Percentiles rank a stretch among this genome's conserved stretches.
phyloP scores from a whole-genome alignment of 805 yeast species.

The Blastobotrys americana region DNA sequence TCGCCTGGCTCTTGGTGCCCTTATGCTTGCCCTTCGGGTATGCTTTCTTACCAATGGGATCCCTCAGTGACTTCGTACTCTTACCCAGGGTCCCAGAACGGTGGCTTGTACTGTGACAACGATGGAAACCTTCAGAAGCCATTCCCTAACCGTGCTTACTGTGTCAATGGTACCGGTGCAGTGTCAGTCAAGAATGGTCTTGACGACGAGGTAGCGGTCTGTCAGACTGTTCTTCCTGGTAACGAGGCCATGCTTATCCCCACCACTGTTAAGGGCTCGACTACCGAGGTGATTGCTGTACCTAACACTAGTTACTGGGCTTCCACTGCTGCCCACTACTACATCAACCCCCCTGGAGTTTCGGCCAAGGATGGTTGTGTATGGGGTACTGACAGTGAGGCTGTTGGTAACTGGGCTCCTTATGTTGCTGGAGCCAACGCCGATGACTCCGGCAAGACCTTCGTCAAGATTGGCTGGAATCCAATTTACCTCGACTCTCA shows the following conservation, averaged over 20 bases:
- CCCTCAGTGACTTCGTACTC: constrained; percentile 61
- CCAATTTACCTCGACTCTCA: constrained; percentile 61
- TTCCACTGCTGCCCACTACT: constrained; percentile 78
- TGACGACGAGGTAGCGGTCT: constrained; percentile 61
- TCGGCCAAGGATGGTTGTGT: constrained; percentile 84
- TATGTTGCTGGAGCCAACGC: constrained; percentile 88
- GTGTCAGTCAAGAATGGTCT: constrained; percentile 56
- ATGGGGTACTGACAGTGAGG: constrained; percentile 68
- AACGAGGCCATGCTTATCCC: constrained; percentile 93
- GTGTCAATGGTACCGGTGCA: constrained; percentile 73
- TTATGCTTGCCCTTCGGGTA: constrained; percentile 86
- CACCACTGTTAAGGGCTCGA: constrained; percentile 50
- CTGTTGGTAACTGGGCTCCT: constrained; percentile 88
- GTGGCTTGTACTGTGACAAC: constrained; percentile 72
- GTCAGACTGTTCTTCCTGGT: constrained; percentile 92
- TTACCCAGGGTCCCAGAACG: constrained; percentile 72
- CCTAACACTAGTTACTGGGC: constrained; percentile 79
- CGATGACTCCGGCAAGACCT: constrained; percentile 64
- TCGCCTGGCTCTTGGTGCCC: constrained; percentile 79
- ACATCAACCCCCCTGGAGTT: constrained; percentile 95
- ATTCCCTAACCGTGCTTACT: constrained; percentile 49
- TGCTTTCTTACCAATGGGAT: constrained; percentile 86
- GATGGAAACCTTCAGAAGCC: constrained; percentile 64
- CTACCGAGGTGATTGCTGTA: constrained; percentile 58
- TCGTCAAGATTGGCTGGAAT: constrained; percentile 84